Evolutionary conservation across 2,329 filamentous ascomycete genomes (phyloP), one percentile per base, ranked within the genome.

Genomic region (Calonectria pseudoturangicola): DNA sequence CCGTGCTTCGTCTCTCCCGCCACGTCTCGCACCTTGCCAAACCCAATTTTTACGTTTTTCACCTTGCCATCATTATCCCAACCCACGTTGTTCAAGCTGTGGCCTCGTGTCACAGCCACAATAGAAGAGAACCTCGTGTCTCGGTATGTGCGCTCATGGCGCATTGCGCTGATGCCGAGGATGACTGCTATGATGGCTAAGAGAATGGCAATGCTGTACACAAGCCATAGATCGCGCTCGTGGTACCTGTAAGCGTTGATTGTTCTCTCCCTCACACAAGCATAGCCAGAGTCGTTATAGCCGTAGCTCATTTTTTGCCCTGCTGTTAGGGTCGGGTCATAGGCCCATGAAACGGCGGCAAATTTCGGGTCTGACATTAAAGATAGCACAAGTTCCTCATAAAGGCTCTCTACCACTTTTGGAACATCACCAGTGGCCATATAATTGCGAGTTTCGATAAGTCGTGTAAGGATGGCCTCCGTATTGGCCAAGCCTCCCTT

Each of bases 51-150:
- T 4, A 67, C 60, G 18, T 51, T 70, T 48, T 73, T 75, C 16
- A 76, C 25, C 0, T 78, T 70, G 1, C 36, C 41, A 7, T 72
- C 68, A 7, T n/a, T 12, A 9, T 79, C 74, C 77, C 75, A 78
- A 5, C 64, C 66, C 10, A 79, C 27, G 7, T 73, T 70, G 6
- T 79, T 76, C 1, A 79, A 64, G 27, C 75, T 77, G 10, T 68
- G 62, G 4, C 73, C 77, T 43, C 77, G 73, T 3, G 77, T 72
- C 4, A 76, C 77, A 1, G 76, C 77, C 7, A 79, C 68, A n/a
- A 79, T 79, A 5, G 77, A 77, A 1, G 78, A 79, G 36, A 79
- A 77, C 25, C 70, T 76, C 27, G 75, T 73, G 7, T 74, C 74
- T 48, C 71, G 69, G 75, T 73, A 72, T 25, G 73, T 54, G 5